Evolutionary conservation across 768 basidiomycete genomes (phyloP).

Genomic region (Lactarius evosmus): DNA sequence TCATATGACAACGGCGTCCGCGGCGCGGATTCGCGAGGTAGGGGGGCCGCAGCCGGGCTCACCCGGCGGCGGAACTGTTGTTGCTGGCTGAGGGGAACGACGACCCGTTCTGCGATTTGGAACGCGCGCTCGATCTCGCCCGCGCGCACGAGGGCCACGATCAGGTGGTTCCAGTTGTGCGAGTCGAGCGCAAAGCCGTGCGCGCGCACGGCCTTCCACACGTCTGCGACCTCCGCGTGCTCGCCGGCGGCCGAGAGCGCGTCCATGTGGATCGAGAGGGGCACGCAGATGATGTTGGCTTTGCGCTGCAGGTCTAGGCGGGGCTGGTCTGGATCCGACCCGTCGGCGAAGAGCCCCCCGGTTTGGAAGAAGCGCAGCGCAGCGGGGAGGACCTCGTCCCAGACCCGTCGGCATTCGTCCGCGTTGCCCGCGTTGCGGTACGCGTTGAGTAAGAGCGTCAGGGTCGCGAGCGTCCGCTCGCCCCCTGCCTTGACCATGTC

Average conservation of each 20-base stretch:
- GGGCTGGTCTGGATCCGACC: constrained; percentile 26
- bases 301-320: constrained; percentile 32
- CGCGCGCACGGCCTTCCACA: constrained; percentile 63
- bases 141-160: constrained; percentile 69
- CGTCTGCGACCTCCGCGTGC: constrained; percentile 56
- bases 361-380: constrained; percentile 44
- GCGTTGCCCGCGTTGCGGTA: constrained; percentile 60
- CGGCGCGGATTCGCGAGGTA: constrained; percentile 30
- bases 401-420: constrained; percentile 55
- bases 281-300: constrained; percentile 64
- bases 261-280: constrained; percentile 81
- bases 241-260: constrained; percentile 60
- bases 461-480: constrained; percentile 53
- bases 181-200: constrained; percentile 77
- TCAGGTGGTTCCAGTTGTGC: constrained; percentile 90
- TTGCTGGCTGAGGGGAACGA: constrained; percentile 52
- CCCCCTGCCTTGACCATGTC: constrained; percentile 54
- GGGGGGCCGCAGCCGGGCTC: background rate
- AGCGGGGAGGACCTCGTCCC: constrained; percentile 65
- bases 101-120: constrained; percentile 72
- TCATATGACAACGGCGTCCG: constrained; percentile 32
- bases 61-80: constrained; percentile 30
- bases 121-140: constrained; percentile 84
- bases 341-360: constrained; percentile 36
- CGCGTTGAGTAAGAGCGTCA: constrained; percentile 66